These are phyloP conservation scores for Anaeromyces robustus DNA, from an alignment of 192 early-diverging fungal genomes.

Conservation along the genomic window DNA sequence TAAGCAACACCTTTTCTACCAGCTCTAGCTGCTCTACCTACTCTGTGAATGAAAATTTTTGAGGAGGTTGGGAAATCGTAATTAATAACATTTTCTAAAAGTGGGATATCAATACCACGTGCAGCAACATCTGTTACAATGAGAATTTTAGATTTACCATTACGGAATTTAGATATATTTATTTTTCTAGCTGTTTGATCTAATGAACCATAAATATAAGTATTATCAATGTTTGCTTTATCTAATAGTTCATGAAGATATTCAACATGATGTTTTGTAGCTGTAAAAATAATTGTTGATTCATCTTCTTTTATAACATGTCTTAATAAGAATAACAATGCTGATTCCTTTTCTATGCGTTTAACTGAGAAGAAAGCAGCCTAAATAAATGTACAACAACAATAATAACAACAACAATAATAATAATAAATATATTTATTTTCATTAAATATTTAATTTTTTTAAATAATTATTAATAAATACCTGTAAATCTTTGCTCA, in stretches of 20 bases:
- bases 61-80: conserved; percentile 83
- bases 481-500: conserved; percentile 80
- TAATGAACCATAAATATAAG: conserved; percentile 86
- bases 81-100: conserved; percentile 93
- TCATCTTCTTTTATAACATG: conserved; percentile 44
- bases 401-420: too few relatives aligned
- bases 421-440: too few relatives aligned
- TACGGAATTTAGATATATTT: conserved; percentile 72
- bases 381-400: too few relatives aligned
- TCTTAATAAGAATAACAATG: conserved; percentile 67
- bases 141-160: conserved; percentile 58
- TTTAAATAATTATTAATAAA: conserved; percentile 12
- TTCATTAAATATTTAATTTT: too few relatives aligned
- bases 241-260: conserved; percentile 63
- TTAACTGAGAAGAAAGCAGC: conserved; percentile 73
- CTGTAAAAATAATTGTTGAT: conserved; percentile 75
- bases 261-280: conserved; percentile 98
- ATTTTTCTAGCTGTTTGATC: conserved; percentile 82
- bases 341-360: conserved; percentile 76
- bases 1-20: conserved; percentile 85
- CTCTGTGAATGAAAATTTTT: conserved; percentile 94
- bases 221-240: conserved; percentile 52
- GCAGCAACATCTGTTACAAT: conserved; percentile 98
- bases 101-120: conserved; percentile 96
- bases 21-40: conserved; percentile 90